Percentiles rank a stretch among this genome's conserved stretches.
These are phyloP conservation scores for Tremella yokohamensis DNA, from an alignment of 768 basidiomycete species.

Conservation along the genomic window DNA sequence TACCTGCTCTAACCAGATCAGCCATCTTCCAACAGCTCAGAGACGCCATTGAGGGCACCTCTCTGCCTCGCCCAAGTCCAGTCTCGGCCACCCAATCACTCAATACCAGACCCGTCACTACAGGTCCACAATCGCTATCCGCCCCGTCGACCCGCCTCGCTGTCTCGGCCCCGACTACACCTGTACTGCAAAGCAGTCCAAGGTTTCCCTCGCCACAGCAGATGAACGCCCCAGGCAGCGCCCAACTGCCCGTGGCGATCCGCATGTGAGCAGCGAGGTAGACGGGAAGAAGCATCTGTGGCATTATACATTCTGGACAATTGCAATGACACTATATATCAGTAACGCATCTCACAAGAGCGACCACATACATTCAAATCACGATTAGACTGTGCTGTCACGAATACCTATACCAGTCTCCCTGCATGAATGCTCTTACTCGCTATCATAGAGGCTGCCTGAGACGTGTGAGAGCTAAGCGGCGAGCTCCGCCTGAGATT, in stretches of 20 bases:
- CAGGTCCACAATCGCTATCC: conserved; percentile 19
- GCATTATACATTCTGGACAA: conserved; percentile 12
- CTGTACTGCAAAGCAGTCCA: conserved; percentile 23
- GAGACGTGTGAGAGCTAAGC: too few species aligned
- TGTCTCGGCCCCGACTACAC: conserved; percentile 30
- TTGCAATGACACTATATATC: background rate
- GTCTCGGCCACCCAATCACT: conserved; percentile 14
- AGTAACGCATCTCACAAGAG: background rate
- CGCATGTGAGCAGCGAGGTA: conserved; percentile 6
- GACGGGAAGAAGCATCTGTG: too few species aligned
- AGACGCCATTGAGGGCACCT: conserved; percentile 18
- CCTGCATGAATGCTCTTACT: background rate
- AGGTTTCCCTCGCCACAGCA: conserved; percentile 18
- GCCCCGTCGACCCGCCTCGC: conserved; percentile 31
- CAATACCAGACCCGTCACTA: conserved; percentile 3
- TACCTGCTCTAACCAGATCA: background rate
- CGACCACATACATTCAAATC: background rate
- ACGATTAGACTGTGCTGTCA: background rate
- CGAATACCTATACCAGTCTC: background rate
- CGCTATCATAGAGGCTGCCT: background rate
- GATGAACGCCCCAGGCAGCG: conserved; percentile 15
- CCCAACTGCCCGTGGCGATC: conserved; percentile 26
- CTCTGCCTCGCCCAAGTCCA: background rate
- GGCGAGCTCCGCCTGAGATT: too few species aligned
- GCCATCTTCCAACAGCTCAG: conserved; percentile 24